Conservation (phyloP, 2,329 filamentous ascomycete species). For the Coniochaeta prunicola region DNA sequence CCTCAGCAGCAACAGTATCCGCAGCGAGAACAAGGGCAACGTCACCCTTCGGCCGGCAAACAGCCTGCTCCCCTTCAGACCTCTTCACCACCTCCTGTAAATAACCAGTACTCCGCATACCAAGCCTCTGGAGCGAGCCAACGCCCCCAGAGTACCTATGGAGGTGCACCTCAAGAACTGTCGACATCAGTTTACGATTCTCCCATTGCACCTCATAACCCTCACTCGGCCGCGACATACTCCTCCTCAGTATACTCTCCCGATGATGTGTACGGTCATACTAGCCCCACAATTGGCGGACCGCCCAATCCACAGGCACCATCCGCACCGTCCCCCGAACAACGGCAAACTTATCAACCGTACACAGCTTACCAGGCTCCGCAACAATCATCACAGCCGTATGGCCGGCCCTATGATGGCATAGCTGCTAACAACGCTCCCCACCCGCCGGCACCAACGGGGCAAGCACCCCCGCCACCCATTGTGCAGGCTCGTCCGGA, state of each 20-base stretch:
- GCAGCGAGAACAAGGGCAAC: constrained; percentile 42
- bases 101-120: constrained; percentile 41
- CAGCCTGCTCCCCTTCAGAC: constrained; percentile 44
- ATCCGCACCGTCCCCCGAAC: constrained; percentile 18
- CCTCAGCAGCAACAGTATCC: constrained; percentile 40
- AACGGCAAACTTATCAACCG: constrained; percentile 30
- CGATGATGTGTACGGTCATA: constrained; percentile 33
- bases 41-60: constrained; percentile 37
- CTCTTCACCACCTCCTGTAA: constrained; percentile 41
- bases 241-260: constrained; percentile 40
- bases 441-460: constrained; percentile 24
- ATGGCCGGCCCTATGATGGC: constrained; percentile 21
- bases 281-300: constrained; percentile 19
- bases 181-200: constrained; percentile 73
- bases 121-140: constrained; percentile 30
- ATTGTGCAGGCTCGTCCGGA: constrained; percentile 22
- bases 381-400: constrained; percentile 18
- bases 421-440: constrained; percentile 11
- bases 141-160: constrained; percentile 61
- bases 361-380: constrained; percentile 26
- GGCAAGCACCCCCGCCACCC: constrained; percentile 34
- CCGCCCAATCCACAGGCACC: constrained; percentile 18
- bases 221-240: constrained; percentile 34
- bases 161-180: constrained; percentile 59
- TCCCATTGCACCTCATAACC: constrained; percentile 51